A percentile compares a stretch with the other conserved stretches of the same genome.
Evolutionary conservation across 2,329 filamentous ascomycete species (phyloP).

Genomic region (Epichloe coenophiala): DNA sequence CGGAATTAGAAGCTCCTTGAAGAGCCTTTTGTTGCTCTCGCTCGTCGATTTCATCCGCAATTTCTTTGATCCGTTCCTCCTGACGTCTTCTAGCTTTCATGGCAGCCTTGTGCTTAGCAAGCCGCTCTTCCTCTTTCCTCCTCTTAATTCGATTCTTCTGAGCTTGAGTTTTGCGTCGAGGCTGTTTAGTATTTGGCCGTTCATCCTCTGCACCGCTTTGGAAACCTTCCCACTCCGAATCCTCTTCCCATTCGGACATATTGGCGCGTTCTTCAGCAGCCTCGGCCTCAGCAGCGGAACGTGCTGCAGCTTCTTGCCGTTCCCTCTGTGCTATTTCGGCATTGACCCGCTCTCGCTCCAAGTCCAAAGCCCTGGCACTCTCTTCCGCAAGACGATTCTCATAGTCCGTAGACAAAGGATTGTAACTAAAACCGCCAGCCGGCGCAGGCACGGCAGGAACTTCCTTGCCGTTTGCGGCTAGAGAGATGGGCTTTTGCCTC

Average conservation of each 20-base stretch:
- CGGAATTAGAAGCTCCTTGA: conserved; percentile 27
- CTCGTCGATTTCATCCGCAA: conserved; percentile 48
- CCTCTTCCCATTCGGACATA: conserved; percentile 64
- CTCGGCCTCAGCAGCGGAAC: conserved; percentile 60
- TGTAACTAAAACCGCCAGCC: conserved; percentile 78
- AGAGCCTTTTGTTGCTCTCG: conserved; percentile 37
- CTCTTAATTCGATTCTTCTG: conserved; percentile 82
- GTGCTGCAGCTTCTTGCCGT: conserved; percentile 52
- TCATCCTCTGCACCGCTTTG: conserved; percentile 67
- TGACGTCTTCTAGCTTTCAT: conserved; percentile 63
- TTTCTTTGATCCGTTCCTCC: conserved; percentile 54
- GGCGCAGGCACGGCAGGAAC: conserved; percentile 70
- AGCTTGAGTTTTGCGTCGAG: conserved; percentile 70
- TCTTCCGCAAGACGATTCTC: conserved; percentile 61
- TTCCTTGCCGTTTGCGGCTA: conserved; percentile 68
- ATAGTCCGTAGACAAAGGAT: conserved; percentile 79
- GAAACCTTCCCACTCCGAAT: conserved; percentile 82
- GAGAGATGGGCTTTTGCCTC: conserved; percentile 62
- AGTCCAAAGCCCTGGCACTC: conserved; percentile 64
- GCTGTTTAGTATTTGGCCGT: conserved; percentile 51
- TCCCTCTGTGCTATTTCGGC: conserved; percentile 54
- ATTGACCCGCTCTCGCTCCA: conserved; percentile 60
- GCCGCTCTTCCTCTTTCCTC: conserved; percentile 74
- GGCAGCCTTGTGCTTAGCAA: conserved; percentile 60
- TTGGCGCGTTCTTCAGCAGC: conserved; percentile 55